Percentiles rank a stretch among this genome's conserved stretches.
phyloP scores from a whole-genome alignment of 2,329 filamentous ascomycete species.

The Cercospora canescens region DNA sequence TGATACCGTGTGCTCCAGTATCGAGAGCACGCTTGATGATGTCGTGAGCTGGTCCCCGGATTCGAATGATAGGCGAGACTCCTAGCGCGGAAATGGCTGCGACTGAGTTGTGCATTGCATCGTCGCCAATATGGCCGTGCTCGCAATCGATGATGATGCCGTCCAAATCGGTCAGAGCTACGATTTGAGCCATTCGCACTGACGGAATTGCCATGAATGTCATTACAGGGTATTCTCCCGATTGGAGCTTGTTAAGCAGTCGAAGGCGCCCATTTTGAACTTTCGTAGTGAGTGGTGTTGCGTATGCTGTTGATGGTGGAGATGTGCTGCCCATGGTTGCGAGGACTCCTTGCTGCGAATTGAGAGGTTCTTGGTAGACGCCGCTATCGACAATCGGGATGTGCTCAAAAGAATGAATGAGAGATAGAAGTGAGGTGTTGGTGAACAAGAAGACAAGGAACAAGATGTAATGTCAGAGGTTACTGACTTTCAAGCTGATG shows the following conservation, averaged over 20 bases:
- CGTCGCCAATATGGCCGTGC: constrained; percentile 57
- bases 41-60: constrained; percentile 57
- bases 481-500: not conserved
- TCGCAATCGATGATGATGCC: constrained; percentile 61
- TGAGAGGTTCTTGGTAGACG: not conserved
- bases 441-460: not conserved
- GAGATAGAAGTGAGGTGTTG: not conserved
- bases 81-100: constrained; percentile 44
- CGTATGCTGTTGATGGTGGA: not conserved
- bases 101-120: constrained; percentile 56
- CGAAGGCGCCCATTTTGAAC: not conserved
- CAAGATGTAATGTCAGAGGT: not conserved
- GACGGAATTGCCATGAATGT: constrained; percentile 51
- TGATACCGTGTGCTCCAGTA: constrained; percentile 53
- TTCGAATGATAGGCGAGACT: constrained; percentile 44
- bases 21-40: constrained; percentile 61
- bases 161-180: constrained; percentile 62
- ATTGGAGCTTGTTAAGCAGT: constrained; percentile 5
- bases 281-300: not conserved
- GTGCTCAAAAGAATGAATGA: not conserved
- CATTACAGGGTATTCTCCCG: not conserved
- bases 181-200: constrained; percentile 50
- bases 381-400: not conserved
- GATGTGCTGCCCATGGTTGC: not conserved
- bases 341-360: not conserved